Percentiles rank a stretch among this genome's conserved stretches.
phyloP scores from a whole-genome alignment of 1,139 yeast species.

The Scheffersomyces cryptocercus region DNA sequence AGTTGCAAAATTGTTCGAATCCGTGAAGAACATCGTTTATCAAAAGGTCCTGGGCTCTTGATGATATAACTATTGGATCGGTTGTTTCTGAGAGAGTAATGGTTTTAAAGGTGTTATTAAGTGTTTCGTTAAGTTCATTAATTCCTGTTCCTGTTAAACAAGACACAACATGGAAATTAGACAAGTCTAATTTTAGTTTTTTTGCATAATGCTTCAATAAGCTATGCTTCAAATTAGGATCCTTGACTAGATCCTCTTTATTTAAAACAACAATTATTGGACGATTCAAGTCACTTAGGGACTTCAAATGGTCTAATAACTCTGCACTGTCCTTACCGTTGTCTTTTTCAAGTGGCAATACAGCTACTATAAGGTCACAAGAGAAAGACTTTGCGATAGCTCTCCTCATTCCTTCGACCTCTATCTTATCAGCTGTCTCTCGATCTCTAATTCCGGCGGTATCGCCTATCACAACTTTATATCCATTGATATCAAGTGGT shows the following conservation, averaged over 20 bases:
- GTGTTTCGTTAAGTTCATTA: slow-evolving; percentile 33
- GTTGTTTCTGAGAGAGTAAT: slow-evolving; percentile 49
- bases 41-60: slow-evolving; percentile 73
- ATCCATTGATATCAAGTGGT: slow-evolving; percentile 80
- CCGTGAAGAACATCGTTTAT: slow-evolving; percentile 74
- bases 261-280: slow-evolving; percentile 52
- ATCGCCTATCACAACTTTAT: slow-evolving; percentile 80
- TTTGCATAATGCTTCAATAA: slow-evolving; percentile 21
- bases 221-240: slow-evolving; percentile 15
- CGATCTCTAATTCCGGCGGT: slow-evolving; percentile 86
- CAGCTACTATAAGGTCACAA: slow-evolving; percentile 63
- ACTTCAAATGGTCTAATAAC: slow-evolving; percentile 36
- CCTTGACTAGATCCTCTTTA: slow-evolving; percentile 57
- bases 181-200: slow-evolving; percentile 23
- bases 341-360: slow-evolving; percentile 41
- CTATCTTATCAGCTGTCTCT: slow-evolving; percentile 58
- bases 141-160: slow-evolving; percentile 64
- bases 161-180: slow-evolving; percentile 53
- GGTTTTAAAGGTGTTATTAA: slow-evolving; percentile 47
- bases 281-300: slow-evolving; percentile 24
- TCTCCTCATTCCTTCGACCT: slow-evolving; percentile 77
- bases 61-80: slow-evolving; percentile 71
- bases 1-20: slow-evolving; percentile 56
- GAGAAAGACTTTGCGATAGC: slow-evolving; percentile 60
- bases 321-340: slow-evolving; percentile 16